Evolutionary conservation across 495 filamentous ascomycete species (phyloP), one percentile per base, ranked within the genome.

Genomic region (Aspergillus hancockii): DNA sequence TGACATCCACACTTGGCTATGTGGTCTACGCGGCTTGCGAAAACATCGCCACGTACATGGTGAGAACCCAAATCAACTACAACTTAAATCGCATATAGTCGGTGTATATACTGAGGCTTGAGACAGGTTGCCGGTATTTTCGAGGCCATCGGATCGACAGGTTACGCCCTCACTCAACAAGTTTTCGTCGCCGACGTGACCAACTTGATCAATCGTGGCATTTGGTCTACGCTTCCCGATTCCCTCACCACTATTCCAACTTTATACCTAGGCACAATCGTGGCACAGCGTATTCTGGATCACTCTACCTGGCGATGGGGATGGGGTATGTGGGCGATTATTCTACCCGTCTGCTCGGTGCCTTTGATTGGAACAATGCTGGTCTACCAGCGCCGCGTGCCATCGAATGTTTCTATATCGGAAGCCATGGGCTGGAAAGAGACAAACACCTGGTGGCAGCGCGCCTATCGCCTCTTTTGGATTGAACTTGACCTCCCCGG

Each of bases 131-230:
- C 59, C 0, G 67, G 67, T 18, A 63, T 69, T 12, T 67, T 69
- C 22, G 67, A 67, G 13, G 67, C 67, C 13, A 65, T 69, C 40
- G 67, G 67, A 19, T 69, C 67, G 0, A 69, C 67, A 14, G 67
- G 67, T 32, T 69, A 64, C 52, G 60, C 59, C 12, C 60, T 69
- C 9, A 67, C 67, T 4, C 64, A 69, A 32, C 67, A 69, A 51
- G 60, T 69, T 2, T 69, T 69, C 49, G 58, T 69, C 8, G 67
- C 67, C n/a, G 67, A 69, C 32, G 65, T 65, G n/a, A 69, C 64
- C n/a, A 67, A 60, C 21, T 50, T 69, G 9, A 51, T 63, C 51
- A 67, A 69, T 53, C 67, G 67, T 18, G 67, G 64, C 45, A 47
- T 69, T 4, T 69, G 67, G 67, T 69, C 64, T 4, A 69, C 64